A percentile compares a stretch with the other conserved stretches of the same genome.
phyloP scores from a whole-genome alignment of 192 early-diverging fungal genomes.

The Gonapodya prolifera region DNA sequence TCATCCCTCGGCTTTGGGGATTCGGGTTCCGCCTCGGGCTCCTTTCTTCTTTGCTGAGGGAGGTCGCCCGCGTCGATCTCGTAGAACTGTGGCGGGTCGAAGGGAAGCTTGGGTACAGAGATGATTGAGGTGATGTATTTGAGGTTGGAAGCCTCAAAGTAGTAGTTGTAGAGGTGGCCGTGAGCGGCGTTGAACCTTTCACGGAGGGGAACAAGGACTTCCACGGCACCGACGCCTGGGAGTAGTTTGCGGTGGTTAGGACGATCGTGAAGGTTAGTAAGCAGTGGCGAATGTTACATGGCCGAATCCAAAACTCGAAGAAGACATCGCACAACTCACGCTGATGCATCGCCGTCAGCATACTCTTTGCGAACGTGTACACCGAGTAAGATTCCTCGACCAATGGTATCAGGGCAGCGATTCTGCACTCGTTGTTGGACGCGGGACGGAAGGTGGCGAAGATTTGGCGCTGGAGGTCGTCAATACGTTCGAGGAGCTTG shows the following conservation, averaged over 20 bases:
- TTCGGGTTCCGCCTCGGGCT: slow-evolving; percentile 27
- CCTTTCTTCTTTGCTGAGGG: too few species aligned
- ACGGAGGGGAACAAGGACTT: slow-evolving; percentile 77
- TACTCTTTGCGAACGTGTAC: slow-evolving; percentile 88
- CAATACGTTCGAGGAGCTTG: slow-evolving; percentile 79
- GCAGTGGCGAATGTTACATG: too few species aligned
- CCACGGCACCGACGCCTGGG: slow-evolving; percentile 58
- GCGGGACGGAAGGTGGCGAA: slow-evolving; percentile 71
- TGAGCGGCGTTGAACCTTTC: slow-evolving; percentile 76
- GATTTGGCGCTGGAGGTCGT: slow-evolving; percentile 80
- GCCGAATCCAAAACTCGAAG: too few species aligned
- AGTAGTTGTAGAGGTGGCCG: slow-evolving; percentile 78
- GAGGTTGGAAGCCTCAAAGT: slow-evolving; percentile 76
- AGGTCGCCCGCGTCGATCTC: slow-evolving; percentile 53
- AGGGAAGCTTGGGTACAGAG: slow-evolving; percentile 61
- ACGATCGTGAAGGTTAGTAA: too few species aligned
- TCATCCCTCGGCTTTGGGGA: slow-evolving; percentile 31
- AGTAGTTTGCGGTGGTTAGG: too few species aligned
- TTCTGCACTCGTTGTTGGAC: slow-evolving; percentile 87
- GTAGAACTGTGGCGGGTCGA: slow-evolving; percentile 71
- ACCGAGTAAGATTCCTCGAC: slow-evolving; percentile 92
- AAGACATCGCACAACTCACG: too few species aligned
- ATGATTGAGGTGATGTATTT: slow-evolving; percentile 87
- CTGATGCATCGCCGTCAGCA: slow-evolving; percentile 92
- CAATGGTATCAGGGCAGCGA: slow-evolving; percentile 86